phyloP scores from a whole-genome alignment of 106 monocot genomes.

The Alisma plantagoaquatica region DNA sequence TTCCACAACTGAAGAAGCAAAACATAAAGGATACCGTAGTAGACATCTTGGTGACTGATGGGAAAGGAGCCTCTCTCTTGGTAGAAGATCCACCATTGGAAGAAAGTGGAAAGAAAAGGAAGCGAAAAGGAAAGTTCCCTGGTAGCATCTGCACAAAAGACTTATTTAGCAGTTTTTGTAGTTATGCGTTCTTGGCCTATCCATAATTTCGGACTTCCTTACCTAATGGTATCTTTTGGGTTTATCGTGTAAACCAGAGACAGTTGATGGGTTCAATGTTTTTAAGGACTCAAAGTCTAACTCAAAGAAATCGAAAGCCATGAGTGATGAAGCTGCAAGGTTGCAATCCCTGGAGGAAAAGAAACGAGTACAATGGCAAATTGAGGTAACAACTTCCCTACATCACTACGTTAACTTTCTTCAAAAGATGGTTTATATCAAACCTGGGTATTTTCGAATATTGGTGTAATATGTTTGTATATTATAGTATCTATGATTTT shows the following conservation, averaged over 20 bases:
- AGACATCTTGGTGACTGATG: neutral
- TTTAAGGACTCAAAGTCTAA: conserved; percentile 34
- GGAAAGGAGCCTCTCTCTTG: neutral
- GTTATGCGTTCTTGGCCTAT: neutral
- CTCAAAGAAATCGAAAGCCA: neutral
- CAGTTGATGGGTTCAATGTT: conserved; percentile 60
- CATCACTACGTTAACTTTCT: no score
- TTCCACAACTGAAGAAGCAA: neutral
- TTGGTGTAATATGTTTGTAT: no score
- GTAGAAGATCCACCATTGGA: neutral
- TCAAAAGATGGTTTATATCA: no score
- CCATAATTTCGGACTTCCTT: neutral
- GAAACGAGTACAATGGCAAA: conserved; percentile 52
- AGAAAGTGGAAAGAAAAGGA: conserved; percentile 2
- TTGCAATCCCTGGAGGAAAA: conserved; percentile 6
- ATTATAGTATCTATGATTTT: no score
- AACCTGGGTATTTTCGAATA: no score
- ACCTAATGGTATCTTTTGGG: conserved; percentile 5
- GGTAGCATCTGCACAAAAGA: neutral
- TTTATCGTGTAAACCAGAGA: conserved; percentile 13
- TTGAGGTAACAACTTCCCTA: conserved; percentile 54
- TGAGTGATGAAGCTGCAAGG: conserved; percentile 1
- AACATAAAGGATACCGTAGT: neutral
- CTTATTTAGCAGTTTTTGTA: neutral
- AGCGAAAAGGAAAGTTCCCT: neutral